Evolutionary conservation across 139 green algal genomes (phyloP).

Genomic region (Auxenochlorella pyrenoidosa): DNA sequence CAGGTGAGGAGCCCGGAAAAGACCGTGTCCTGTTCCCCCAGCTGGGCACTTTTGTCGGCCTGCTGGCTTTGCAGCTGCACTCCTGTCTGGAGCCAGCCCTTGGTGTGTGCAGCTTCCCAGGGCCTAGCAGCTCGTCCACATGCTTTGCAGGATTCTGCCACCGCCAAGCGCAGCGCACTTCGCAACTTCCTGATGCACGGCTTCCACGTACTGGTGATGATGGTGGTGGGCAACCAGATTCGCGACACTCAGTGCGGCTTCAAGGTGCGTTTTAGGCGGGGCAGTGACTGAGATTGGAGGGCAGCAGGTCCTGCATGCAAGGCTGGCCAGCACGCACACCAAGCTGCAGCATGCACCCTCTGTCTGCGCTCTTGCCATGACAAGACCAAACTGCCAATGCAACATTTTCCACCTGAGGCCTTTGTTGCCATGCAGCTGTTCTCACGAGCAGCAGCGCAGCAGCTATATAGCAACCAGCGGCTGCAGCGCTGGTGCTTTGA

Average conservation of each 20-base stretch:
- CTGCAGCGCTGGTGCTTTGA: constrained; percentile 98
- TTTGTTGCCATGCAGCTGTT: constrained; percentile 75
- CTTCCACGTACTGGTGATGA: constrained; percentile 88
- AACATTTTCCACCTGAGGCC: too few relatives aligned
- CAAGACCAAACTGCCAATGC: too few relatives aligned
- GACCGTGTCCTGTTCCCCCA: background rate
- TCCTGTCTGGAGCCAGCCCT: background rate
- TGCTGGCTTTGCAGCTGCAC: background rate
- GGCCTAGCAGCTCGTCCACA: too few relatives aligned
- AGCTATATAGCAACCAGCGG: constrained; percentile 89
- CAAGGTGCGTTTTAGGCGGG: constrained; percentile 72
- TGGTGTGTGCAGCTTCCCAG: too few relatives aligned
- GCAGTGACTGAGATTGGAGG: background rate
- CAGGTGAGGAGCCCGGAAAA: constrained; percentile 35
- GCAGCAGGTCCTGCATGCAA: background rate
- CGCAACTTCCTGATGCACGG: constrained; percentile 92
- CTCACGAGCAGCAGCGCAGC: constrained; percentile 75
- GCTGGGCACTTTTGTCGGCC: background rate
- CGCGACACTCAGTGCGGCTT: constrained; percentile 96
- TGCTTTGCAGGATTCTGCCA: constrained; percentile 47
- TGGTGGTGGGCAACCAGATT: constrained; percentile 79
- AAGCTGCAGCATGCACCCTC: background rate
- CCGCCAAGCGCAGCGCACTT: constrained; percentile 66
- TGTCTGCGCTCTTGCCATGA: background rate
- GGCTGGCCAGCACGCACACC: too few relatives aligned